Evolutionary conservation across 2,329 filamentous ascomycete species (phyloP).

Genomic region (Verticillium longisporum): DNA sequence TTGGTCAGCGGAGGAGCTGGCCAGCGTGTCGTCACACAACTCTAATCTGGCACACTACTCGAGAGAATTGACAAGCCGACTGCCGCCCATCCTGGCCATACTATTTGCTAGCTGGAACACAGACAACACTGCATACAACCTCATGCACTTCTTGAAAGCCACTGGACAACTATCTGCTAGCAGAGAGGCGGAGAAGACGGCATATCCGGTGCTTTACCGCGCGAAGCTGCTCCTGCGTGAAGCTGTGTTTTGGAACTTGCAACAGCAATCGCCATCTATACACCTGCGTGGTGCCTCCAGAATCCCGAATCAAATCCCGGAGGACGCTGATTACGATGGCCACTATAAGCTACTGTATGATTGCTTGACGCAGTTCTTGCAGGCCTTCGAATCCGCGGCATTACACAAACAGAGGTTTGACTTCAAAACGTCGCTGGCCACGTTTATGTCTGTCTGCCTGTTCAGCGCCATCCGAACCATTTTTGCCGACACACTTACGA

Average conservation of each 20-base stretch:
- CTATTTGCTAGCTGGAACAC: slow-evolving; percentile 47
- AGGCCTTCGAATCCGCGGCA: slow-evolving; percentile 41
- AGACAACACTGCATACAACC: slow-evolving; percentile 39
- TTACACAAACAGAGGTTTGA: slow-evolving; percentile 29
- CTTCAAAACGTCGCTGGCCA: slow-evolving; percentile 40
- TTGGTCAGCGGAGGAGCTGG: slow-evolving; percentile 50
- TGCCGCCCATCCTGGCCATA: slow-evolving; percentile 42
- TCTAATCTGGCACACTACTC: slow-evolving; percentile 29
- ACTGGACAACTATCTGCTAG: slow-evolving; percentile 41
- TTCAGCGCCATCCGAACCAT: slow-evolving; percentile 50
- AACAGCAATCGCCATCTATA: slow-evolving; percentile 40
- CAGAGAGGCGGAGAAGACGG: slow-evolving; percentile 39
- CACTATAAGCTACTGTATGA: slow-evolving; percentile 41
- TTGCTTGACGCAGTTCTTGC: slow-evolving; percentile 44
- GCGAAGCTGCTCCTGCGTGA: slow-evolving; percentile 51
- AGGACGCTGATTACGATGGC: slow-evolving; percentile 40
- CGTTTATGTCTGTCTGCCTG: slow-evolving; percentile 50
- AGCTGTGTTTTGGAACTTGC: slow-evolving; percentile 45
- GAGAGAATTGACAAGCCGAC: slow-evolving; percentile 28
- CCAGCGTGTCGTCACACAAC: slow-evolving; percentile 29
- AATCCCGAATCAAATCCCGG: slow-evolving; percentile 16
- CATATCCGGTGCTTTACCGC: slow-evolving; percentile 43
- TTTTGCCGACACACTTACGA: slow-evolving; percentile 36
- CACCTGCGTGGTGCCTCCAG: slow-evolving; percentile 19
- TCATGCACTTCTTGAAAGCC: slow-evolving; percentile 44